Evolutionary conservation across 305 asterid genomes (phyloP), one percentile per base, ranked within the genome.

Genomic region (Ilex paraguariensis): DNA sequence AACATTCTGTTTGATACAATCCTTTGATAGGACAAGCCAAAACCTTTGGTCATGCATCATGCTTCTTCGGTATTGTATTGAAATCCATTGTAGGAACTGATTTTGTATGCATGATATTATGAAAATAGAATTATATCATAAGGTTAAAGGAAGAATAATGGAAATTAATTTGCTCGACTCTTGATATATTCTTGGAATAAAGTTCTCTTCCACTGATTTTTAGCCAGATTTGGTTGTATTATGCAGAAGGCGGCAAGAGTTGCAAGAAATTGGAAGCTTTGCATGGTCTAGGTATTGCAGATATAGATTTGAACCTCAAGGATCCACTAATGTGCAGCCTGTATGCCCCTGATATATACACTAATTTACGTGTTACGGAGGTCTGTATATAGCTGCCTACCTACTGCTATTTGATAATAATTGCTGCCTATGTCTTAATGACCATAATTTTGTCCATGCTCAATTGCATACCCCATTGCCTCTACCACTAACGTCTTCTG

Each of bases 291-390:
- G 83, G 82, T 46, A 67, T 88, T 64, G 67, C 57, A 21, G 82
- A 88, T 65, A 88, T 91, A 30, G 98, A 91, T 65, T 74, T 81
- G 57, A 77, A 73, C 62, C 81, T 82, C 80, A 70, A 77, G 68
- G 95, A 91, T 73, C 96, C 95, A n/a, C 87, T 52, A 77, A 84
- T 91, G 96, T 91, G 98, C 76, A 76, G 87, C 73, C 54, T 81
- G 64, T 88, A 91, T 79, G 97, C 97, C 60, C 80, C 88, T 74
- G 90, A 89, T 60, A 88, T 92, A 69, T 85, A 85, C 63, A 60
- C 77, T 64, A 75, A 65, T 66, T 74, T 89, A 74, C 76, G 66
- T 61, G 75, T 85, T 48, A 76, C 71, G 67, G 91, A 89, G 98
- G 98, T 91, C 54, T 17, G 80, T 76, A 60, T 76, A 60, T 64